phyloP scores from a whole-genome alignment of 2,329 filamentous ascomycete genomes.

The Aureobasidium sp. region DNA sequence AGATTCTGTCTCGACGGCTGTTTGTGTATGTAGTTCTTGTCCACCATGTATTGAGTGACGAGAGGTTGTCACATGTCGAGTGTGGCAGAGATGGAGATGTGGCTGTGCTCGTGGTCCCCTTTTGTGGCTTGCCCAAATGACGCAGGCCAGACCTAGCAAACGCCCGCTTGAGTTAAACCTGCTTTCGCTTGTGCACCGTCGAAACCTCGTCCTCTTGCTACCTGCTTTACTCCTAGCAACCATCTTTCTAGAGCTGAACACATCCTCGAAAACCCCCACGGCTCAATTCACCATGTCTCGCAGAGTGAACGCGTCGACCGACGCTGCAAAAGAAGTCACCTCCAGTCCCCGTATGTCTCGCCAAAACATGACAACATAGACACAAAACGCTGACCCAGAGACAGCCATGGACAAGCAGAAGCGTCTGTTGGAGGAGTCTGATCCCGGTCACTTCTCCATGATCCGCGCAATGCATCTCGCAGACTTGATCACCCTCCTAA shows the following conservation, averaged over 20 bases:
- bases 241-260: neutral
- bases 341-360: neutral
- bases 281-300: constrained; percentile 49
- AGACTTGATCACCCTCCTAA: constrained; percentile 74
- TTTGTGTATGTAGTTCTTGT: too few relatives aligned
- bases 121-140: neutral
- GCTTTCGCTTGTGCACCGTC: constrained; percentile 3
- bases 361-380: neutral
- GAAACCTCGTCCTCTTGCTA: neutral
- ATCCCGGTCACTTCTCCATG: constrained; percentile 62
- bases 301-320: constrained; percentile 47
- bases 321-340: constrained; percentile 37
- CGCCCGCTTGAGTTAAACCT: constrained; percentile 3
- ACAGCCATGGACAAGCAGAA: constrained; percentile 67
- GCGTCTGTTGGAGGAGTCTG: constrained; percentile 53
- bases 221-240: neutral
- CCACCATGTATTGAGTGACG: too few relatives aligned
- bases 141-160: neutral
- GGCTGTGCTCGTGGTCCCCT: neutral
- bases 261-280: neutral
- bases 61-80: neutral
- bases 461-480: constrained; percentile 61
- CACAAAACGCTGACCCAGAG: constrained; percentile 15
- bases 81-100: neutral
- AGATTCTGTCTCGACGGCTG: too few relatives aligned